These are phyloP conservation scores for Botrytis cinerea DNA, from an alignment of 2,329 filamentous ascomycete species.

Conservation along the genomic window DNA sequence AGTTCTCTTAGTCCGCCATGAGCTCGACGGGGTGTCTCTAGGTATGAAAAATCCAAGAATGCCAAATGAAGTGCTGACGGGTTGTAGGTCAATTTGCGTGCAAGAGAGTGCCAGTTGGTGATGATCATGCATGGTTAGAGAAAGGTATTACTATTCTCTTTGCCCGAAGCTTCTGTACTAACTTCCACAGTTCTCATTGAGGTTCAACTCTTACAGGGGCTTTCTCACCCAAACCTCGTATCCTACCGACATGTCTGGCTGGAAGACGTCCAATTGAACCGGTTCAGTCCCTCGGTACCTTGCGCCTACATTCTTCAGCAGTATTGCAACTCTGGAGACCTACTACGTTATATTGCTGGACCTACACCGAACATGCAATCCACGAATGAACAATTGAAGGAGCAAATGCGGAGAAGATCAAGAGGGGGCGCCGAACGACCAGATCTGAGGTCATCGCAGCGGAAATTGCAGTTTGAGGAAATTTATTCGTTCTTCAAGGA, in stretches of 20 bases:
- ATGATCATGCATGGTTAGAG: slow-evolving; percentile 93
- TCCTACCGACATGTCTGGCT: slow-evolving; percentile 98
- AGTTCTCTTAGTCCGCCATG: slow-evolving; percentile 88
- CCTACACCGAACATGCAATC: slow-evolving; percentile 58
- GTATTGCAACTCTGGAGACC: slow-evolving; percentile 92
- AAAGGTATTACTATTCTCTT: slow-evolving; percentile 51
- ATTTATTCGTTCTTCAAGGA: slow-evolving; percentile 97
- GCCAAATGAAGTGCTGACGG: slow-evolving; percentile 27
- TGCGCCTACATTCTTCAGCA: slow-evolving; percentile 97
- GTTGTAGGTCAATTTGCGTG: slow-evolving; percentile 76
- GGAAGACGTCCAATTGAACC: slow-evolving; percentile 80
- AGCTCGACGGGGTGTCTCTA: slow-evolving; percentile 84
- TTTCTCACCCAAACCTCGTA: slow-evolving; percentile 93
- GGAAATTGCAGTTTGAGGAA: slow-evolving; percentile 72
- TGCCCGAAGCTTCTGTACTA: slow-evolving; percentile 21
- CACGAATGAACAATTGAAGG: slow-evolving; percentile 85
- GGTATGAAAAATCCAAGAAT: slow-evolving; percentile 43
- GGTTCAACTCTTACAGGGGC: slow-evolving; percentile 86
- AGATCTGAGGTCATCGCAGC: slow-evolving; percentile 31
- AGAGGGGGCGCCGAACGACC: slow-evolving; percentile 64
- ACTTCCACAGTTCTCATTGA: slow-evolving; percentile 69
- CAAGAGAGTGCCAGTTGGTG: slow-evolving; percentile 92
- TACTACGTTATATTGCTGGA: slow-evolving; percentile 83
- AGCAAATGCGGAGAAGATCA: slow-evolving; percentile 79
- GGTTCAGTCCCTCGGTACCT: slow-evolving; percentile 86